phyloP scores from a whole-genome alignment of 2,329 filamentous ascomycete genomes.

The Diaporthe helianthi region DNA sequence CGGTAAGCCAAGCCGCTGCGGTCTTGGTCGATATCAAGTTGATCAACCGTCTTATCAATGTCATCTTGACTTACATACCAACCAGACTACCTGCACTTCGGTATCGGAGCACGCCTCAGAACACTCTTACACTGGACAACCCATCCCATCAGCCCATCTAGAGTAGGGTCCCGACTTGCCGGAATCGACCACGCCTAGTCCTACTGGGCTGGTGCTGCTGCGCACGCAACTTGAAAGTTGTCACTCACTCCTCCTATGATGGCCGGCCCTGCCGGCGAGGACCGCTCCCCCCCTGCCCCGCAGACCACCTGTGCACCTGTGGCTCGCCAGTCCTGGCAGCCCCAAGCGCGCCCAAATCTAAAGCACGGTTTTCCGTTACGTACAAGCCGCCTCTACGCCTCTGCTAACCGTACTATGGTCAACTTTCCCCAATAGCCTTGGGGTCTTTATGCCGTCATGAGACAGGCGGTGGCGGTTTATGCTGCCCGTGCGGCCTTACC shows the following conservation, averaged over 20 bases:
- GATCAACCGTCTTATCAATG: background rate
- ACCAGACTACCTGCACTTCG: background rate
- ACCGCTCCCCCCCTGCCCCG: background rate
- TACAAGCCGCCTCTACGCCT: slow-evolving; percentile 24
- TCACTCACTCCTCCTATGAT: background rate
- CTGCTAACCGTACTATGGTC: slow-evolving; percentile 12
- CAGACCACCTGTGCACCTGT: background rate
- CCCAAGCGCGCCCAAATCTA: background rate
- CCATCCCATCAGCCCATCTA: background rate
- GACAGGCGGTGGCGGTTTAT: slow-evolving; percentile 23
- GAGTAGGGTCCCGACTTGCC: background rate
- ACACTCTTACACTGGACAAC: background rate
- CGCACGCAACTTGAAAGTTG: background rate
- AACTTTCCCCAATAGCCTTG: slow-evolving; percentile 7
- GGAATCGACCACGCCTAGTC: slow-evolving; percentile 1
- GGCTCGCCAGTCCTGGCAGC: slow-evolving; percentile 1
- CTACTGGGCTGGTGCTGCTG: background rate
- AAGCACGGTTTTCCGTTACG: slow-evolving; percentile 30
- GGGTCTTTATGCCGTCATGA: slow-evolving; percentile 28
- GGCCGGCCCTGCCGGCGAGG: slow-evolving; percentile 3
- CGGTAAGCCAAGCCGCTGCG: background rate
- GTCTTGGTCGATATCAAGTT: slow-evolving; percentile 4
- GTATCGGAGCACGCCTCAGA: slow-evolving; percentile 6
- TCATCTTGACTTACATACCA: background rate
- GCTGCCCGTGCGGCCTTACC: background rate